Evolutionary conservation across 2,329 filamentous ascomycete species (phyloP).

Genomic region (Fulvia fulva): DNA sequence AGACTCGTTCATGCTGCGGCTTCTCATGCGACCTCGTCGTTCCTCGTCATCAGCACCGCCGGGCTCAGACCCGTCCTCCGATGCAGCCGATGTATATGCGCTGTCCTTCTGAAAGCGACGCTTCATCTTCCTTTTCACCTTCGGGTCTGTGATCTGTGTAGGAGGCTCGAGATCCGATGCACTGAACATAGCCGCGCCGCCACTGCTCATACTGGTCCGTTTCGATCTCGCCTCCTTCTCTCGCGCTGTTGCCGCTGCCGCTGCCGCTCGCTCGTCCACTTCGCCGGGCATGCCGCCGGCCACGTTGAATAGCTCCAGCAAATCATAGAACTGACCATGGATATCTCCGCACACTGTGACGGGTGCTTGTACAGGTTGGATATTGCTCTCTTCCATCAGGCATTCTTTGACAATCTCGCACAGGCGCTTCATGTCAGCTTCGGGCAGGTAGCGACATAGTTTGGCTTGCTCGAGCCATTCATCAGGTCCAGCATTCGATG

Average conservation of each 20-base stretch:
- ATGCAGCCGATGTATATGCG: conserved; percentile 52
- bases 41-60: conserved; percentile 45
- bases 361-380: conserved; percentile 93
- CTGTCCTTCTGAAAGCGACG: conserved; percentile 47
- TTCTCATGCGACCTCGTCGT: conserved; percentile 36
- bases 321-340: conserved; percentile 97
- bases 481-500: conserved; percentile 78
- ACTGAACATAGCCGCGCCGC: conserved; percentile 61
- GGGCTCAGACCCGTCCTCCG: conserved; percentile 36
- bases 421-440: conserved; percentile 95
- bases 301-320: conserved; percentile 93
- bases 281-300: conserved; percentile 95
- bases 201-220: conserved; percentile 21
- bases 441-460: conserved; percentile 93
- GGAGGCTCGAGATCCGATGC: conserved; percentile 92
- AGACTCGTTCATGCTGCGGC: conserved; percentile 29
- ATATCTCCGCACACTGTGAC: conserved; percentile 98
- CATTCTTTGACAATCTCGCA: conserved; percentile 99
- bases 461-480: conserved; percentile 97
- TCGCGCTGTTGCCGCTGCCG: conserved; percentile 16
- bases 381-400: conserved; percentile 99
- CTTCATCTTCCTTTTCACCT: conserved; percentile 79
- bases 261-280: conserved; percentile 28
- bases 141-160: conserved; percentile 80
- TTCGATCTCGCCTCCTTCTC: conserved; percentile 16